A percentile compares a stretch with the other conserved stretches of the same genome.
These are phyloP conservation scores for Scopulariopsis brevicaulis DNA, from an alignment of 2,329 filamentous ascomycete genomes.

Conservation along the genomic window DNA sequence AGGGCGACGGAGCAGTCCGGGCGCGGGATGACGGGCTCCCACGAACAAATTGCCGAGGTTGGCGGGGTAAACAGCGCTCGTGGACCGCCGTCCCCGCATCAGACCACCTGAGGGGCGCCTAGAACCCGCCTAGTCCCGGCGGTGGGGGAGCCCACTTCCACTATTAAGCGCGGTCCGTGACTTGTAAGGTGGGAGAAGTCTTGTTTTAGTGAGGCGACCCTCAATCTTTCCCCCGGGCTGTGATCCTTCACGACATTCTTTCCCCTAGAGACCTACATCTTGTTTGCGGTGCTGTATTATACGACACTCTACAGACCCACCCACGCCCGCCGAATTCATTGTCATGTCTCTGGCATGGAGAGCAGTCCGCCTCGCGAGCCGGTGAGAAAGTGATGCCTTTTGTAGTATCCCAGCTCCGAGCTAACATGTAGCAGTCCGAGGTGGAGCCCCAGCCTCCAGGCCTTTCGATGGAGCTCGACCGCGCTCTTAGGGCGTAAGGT, in stretches of 20 bases:
- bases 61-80: background rate
- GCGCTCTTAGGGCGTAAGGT: background rate
- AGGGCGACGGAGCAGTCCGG: background rate
- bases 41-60: background rate
- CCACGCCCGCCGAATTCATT: background rate
- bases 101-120: background rate
- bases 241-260: background rate
- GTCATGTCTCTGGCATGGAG: background rate
- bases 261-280: background rate
- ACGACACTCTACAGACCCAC: background rate
- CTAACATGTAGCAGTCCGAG: background rate
- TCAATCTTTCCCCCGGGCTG: background rate
- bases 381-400: background rate
- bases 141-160: no score
- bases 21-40: background rate
- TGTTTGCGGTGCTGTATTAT: background rate
- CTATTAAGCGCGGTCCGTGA: no score
- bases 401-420: background rate
- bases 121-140: no score
- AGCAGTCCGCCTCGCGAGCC: background rate
- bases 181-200: background rate
- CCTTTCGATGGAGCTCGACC: background rate
- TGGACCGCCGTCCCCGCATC: background rate
- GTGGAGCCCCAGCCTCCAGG: background rate
- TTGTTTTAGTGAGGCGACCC: background rate